These are phyloP conservation scores for Penicillium thymicola DNA, from an alignment of 2,329 filamentous ascomycete species.

Conservation along the genomic window DNA sequence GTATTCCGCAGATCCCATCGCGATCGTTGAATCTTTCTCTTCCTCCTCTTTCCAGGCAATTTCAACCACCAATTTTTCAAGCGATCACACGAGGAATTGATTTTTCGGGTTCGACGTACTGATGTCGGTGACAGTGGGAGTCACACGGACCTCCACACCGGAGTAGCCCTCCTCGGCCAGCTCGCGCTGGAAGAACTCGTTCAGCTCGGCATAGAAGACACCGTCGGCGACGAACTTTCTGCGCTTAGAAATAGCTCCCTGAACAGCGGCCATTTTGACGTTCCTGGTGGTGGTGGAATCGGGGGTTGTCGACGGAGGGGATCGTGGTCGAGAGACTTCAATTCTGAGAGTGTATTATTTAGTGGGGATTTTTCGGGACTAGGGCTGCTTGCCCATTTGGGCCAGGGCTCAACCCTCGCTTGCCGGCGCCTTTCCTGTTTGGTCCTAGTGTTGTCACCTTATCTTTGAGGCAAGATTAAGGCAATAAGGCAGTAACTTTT, in stretches of 20 bases:
- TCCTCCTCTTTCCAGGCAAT: conserved; percentile 10
- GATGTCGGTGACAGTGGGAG: conserved; percentile 99
- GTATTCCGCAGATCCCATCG: conserved; percentile 4
- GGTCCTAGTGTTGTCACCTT: conserved; percentile 11
- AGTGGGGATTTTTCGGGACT: conserved; percentile 40
- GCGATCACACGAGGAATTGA: conserved; percentile 14
- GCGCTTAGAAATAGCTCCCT: conserved; percentile 53
- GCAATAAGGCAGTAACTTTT: conserved; percentile 7
- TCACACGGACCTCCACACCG: conserved; percentile 99
- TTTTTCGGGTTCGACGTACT: conserved; percentile 50
- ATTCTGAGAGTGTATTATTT: conserved; percentile 36
- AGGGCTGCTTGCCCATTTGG: conserved; percentile 34
- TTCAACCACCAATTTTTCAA: conserved; percentile 9
- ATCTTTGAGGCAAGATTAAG: conserved; percentile 7
- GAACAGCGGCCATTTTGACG: conserved; percentile 50
- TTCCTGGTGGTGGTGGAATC: conserved; percentile 33
- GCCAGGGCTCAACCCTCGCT: conserved; percentile 44
- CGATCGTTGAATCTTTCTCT: not conserved
- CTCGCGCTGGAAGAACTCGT: conserved; percentile 99
- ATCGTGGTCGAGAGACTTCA: conserved; percentile 33
- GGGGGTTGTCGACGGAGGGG: conserved; percentile 35
- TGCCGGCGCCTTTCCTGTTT: conserved; percentile 27
- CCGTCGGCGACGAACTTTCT: conserved; percentile 87
- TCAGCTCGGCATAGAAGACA: conserved; percentile 99
- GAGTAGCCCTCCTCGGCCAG: conserved; percentile 99